Percentiles rank a stretch among this genome's conserved stretches.
Evolutionary conservation across 2,329 filamentous ascomycete genomes (phyloP).

Genomic region (Penicillium sumatraense): DNA sequence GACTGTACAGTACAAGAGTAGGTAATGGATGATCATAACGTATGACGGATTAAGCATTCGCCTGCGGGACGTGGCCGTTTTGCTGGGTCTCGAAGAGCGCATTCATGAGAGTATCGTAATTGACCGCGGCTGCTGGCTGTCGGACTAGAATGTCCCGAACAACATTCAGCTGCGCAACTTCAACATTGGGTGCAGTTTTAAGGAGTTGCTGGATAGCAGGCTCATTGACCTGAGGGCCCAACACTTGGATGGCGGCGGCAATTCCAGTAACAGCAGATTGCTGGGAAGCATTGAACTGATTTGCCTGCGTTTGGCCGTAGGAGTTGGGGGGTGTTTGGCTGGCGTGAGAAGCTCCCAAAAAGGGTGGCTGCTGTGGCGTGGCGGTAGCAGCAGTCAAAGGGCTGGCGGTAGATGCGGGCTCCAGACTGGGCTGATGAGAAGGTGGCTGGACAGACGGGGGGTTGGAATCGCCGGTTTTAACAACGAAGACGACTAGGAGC

Average conservation of each 20-base stretch:
- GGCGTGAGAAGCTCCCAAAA: conserved; percentile 20
- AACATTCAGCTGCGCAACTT: conserved; percentile 73
- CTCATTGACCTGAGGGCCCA: conserved; percentile 65
- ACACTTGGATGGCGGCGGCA: conserved; percentile 63
- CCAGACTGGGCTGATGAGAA: conserved; percentile 43
- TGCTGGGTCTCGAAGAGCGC: conserved; percentile 44
- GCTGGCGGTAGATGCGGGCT: conserved; percentile 38
- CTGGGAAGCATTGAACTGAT: conserved; percentile 32
- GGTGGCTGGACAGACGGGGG: conserved; percentile 46
- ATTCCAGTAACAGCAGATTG: conserved; percentile 51
- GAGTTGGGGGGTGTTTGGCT: conserved; percentile 29
- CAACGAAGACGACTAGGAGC: conserved; percentile 83
- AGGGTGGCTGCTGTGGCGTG: conserved; percentile 35
- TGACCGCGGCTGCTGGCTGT: conserved; percentile 67
- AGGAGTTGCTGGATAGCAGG: conserved; percentile 72
- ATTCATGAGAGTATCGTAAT: conserved; percentile 52
- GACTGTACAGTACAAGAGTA: conserved; percentile 22
- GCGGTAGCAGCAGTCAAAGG: conserved; percentile 35
- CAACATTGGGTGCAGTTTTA: conserved; percentile 70
- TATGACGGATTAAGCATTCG: conserved; percentile 15
- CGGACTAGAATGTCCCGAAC: conserved; percentile 70
- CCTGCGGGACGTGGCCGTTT: conserved; percentile 34
- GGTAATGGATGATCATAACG: background rate
- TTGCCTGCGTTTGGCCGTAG: conserved; percentile 23
- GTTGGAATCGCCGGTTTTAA: conserved; percentile 62